Percentiles rank a stretch among this genome's conserved stretches.
These are phyloP conservation scores for Crataegus laevigata DNA, from an alignment of 306 rosid species.

Conservation along the genomic window DNA sequence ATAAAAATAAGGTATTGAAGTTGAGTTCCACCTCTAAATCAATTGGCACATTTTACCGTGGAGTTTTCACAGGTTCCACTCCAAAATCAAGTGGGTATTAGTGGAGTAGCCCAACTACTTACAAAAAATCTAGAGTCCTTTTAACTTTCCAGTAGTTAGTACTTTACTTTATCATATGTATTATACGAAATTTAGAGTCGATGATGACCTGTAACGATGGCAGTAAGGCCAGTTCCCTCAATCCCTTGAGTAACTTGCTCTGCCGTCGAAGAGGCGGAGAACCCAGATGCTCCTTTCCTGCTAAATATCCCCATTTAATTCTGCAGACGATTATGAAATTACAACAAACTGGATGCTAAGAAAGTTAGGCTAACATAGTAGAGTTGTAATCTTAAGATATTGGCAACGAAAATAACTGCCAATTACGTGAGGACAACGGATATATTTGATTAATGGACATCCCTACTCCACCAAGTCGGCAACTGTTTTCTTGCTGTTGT, in stretches of 20 bases:
- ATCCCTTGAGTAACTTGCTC: constrained; percentile 56
- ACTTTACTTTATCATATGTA: too few species aligned
- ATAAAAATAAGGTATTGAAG: too few species aligned
- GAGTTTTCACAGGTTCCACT: too few species aligned
- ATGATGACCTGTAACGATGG: constrained; percentile 52
- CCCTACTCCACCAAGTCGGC: too few species aligned
- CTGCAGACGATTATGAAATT: background rate
- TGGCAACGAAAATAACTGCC: background rate
- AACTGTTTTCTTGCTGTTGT: too few species aligned
- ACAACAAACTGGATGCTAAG: background rate
- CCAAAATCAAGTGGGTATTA: too few species aligned
- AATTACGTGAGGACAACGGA: background rate
- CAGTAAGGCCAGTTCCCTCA: constrained; percentile 53
- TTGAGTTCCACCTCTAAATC: too few species aligned
- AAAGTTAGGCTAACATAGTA: background rate
- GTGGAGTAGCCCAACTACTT: too few species aligned
- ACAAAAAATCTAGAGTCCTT: too few species aligned
- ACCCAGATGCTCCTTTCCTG: constrained; percentile 49
- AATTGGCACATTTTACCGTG: too few species aligned
- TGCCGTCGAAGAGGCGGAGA: constrained; percentile 53
- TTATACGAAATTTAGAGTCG: too few species aligned
- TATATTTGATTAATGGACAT: background rate
- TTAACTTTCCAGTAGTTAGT: too few species aligned
- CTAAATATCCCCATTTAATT: constrained; percentile 43
- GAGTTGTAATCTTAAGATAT: background rate